Evolutionary conservation across 2,329 filamentous ascomycete genomes (phyloP).

Genomic region (Claviceps sp.): DNA sequence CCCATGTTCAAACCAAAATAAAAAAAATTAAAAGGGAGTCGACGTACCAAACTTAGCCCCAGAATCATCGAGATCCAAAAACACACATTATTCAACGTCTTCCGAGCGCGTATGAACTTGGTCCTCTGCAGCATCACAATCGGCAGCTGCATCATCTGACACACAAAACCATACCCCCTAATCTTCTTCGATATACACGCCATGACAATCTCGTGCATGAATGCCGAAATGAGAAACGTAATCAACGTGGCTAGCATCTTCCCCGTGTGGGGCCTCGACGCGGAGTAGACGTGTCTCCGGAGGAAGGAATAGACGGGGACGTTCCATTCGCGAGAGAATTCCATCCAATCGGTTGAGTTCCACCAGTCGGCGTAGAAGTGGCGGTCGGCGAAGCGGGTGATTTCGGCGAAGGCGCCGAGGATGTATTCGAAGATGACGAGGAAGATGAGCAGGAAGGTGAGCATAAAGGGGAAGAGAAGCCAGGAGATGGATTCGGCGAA

Average conservation of each 20-base stretch:
- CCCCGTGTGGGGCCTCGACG: slow-evolving; percentile 63
- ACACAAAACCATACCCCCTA: slow-evolving; percentile 81
- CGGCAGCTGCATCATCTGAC: slow-evolving; percentile 93
- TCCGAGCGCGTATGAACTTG: slow-evolving; percentile 57
- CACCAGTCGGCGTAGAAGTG: slow-evolving; percentile 80
- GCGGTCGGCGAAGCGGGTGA: slow-evolving; percentile 83
- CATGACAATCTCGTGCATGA: slow-evolving; percentile 93
- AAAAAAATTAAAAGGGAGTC: background rate
- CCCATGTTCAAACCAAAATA: no score
- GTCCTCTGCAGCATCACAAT: slow-evolving; percentile 87
- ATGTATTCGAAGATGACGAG: slow-evolving; percentile 97
- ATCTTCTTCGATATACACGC: slow-evolving; percentile 96
- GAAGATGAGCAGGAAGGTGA: slow-evolving; percentile 89
- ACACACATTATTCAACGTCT: slow-evolving; percentile 74
- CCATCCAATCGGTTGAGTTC: slow-evolving; percentile 80
- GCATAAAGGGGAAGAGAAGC: slow-evolving; percentile 93
- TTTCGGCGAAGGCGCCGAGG: slow-evolving; percentile 85
- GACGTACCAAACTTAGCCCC: slow-evolving; percentile 63
- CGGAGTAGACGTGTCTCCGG: slow-evolving; percentile 83
- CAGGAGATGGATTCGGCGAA: slow-evolving; percentile 81
- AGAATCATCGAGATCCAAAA: slow-evolving; percentile 92
- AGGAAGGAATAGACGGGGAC: slow-evolving; percentile 96
- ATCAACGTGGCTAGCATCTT: slow-evolving; percentile 68
- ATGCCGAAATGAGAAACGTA: slow-evolving; percentile 79
- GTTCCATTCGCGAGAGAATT: slow-evolving; percentile 95